Evolutionary conservation across 371 early-diverging fungal species (phyloP).

Genomic region (Coemansia sp.): DNA sequence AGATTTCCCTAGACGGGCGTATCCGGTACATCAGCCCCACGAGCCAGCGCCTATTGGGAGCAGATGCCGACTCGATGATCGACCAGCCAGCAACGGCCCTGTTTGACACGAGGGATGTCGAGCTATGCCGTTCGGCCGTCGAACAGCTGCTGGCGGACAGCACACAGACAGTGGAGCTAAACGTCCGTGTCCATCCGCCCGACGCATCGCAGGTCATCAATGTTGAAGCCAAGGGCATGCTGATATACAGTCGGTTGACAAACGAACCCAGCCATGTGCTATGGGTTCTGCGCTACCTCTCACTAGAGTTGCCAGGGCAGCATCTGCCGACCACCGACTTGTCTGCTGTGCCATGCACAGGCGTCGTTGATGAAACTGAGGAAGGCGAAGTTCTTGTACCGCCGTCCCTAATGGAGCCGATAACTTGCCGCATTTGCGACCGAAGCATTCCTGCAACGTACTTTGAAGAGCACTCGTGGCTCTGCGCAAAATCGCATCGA

Average conservation of each 20-base stretch:
- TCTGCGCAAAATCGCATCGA: constrained; percentile 61
- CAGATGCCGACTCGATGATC: constrained; percentile 28
- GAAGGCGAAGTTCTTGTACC: neutral
- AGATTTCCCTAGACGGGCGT: constrained; percentile 43
- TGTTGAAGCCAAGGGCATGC: constrained; percentile 90
- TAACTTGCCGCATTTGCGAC: constrained; percentile 67
- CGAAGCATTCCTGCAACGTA: constrained; percentile 55
- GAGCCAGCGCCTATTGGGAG: constrained; percentile 32
- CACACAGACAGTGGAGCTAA: constrained; percentile 74
- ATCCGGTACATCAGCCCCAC: constrained; percentile 50
- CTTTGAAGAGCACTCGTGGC: constrained; percentile 61
- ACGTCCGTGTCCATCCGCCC: constrained; percentile 60
- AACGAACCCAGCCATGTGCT: constrained; percentile 74
- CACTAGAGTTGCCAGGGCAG: neutral
- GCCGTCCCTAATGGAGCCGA: constrained; percentile 29
- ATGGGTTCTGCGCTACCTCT: constrained; percentile 65
- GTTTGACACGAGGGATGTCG: constrained; percentile 53
- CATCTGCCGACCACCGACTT: neutral
- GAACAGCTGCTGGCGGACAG: constrained; percentile 67
- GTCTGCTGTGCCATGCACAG: neutral
- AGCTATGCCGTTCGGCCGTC: constrained; percentile 69
- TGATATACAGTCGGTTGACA: constrained; percentile 73
- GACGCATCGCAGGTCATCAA: constrained; percentile 42
- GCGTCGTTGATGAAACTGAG: neutral
- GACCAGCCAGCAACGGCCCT: constrained; percentile 36